Evolutionary conservation across 2,329 filamentous ascomycete genomes (phyloP), one percentile per base, ranked within the genome.

Genomic region (Pyricularia grisea): DNA sequence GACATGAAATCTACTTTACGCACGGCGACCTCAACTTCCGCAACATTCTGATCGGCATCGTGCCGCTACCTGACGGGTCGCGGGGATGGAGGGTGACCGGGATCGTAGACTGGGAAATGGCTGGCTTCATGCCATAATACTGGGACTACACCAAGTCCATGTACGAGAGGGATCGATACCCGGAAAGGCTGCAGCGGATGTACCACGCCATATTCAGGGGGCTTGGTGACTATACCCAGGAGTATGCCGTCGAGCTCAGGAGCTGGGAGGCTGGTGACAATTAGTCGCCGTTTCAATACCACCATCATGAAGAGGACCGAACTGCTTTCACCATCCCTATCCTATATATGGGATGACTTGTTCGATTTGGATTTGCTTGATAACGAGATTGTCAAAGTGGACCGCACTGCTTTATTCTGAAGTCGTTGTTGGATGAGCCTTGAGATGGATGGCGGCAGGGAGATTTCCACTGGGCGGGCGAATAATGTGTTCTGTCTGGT

Each of bases 21-120:
- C 76, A 78, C 68, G 76, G 75, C 1, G 76, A 78, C 66, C 72
- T 79, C 6, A 78, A 77, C 63, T 71, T 74, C 1, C 72, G 75
- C 7, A 79, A 79, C 64, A 78, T 79, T 27, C 67, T 78, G 20
- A 72, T 79, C 20, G 72, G 74, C 20, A 67, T 68, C 42, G 66
- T 71, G 20, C 58, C 33, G 1, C 68, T 71, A 14, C 23, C 65
- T 2, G 75, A 76, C 68, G 74, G 74, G 42, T 73, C 68, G 63
- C 73, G 70, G 11, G 70, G 69, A 60, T 76, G 74, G 75, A 67
- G 42, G 17, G 71, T 77, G 23, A 73, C 70, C 5, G 75, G 75
- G 0, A 75, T 77, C 30, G 70, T 77, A 3, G 74, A 77, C 58
- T 77, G 74, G 75, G 75, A 77, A 69, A 73, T 55, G 14, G 67